phyloP scores from a whole-genome alignment of 169 alveolate species.

The Plasmodium malariae region DNA sequence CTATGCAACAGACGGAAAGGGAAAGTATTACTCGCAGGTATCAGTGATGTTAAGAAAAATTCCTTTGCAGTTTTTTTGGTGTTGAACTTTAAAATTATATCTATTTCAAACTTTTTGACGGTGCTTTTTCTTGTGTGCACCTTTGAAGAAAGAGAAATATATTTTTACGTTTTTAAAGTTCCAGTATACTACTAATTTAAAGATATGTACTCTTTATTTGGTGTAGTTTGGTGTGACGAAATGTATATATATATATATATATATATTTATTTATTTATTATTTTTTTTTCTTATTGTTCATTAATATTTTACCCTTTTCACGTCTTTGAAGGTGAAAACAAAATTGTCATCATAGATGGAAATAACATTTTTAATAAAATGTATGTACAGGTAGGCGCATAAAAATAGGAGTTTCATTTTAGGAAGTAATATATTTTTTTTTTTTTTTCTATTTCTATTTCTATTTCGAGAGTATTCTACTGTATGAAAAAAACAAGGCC shows the following conservation, averaged over 20 bases:
- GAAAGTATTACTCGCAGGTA: constrained; percentile 43
- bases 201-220: neutral
- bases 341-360: constrained; percentile 42
- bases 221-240: neutral
- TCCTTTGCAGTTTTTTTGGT: constrained; percentile 22
- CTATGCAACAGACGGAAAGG: neutral
- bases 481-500: neutral
- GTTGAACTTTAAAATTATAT: constrained; percentile 7
- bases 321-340: constrained; percentile 38
- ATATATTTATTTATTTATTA: neutral
- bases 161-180: too few relatives aligned
- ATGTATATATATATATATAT: neutral
- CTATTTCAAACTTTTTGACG: constrained; percentile 43
- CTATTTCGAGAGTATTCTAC: neutral
- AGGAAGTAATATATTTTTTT: neutral
- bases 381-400: neutral
- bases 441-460: neutral
- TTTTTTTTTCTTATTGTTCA: neutral
- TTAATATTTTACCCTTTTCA: constrained; percentile 5
- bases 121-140: constrained; percentile 25
- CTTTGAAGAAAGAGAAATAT: constrained; percentile 9
- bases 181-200: too few relatives aligned
- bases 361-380: neutral
- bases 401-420: constrained; percentile 35
- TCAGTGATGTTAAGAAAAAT: constrained; percentile 33